These are phyloP conservation scores for Rubroboletus satanas DNA, from an alignment of 768 basidiomycete species.

Conservation along the genomic window DNA sequence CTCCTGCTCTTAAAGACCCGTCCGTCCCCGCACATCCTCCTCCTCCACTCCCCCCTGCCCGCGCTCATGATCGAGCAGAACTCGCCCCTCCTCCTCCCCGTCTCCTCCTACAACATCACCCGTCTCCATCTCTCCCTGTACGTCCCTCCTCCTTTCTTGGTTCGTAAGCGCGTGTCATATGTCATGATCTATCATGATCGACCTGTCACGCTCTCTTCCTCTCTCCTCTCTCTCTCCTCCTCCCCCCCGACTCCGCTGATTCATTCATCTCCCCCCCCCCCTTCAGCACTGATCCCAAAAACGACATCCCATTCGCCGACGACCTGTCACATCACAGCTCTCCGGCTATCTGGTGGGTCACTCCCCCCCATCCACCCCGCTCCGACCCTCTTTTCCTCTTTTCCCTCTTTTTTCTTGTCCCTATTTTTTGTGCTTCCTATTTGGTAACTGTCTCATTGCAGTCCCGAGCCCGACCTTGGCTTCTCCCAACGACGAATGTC, in stretches of 20 bases:
- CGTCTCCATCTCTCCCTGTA: conserved; percentile 62
- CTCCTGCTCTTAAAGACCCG: conserved; percentile 21
- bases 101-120: conserved; percentile 58
- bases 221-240: conserved; percentile 2
- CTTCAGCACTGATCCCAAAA: conserved; percentile 39
- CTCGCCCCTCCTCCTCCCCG: conserved; percentile 34
- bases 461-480: conserved; percentile 48
- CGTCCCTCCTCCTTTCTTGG: conserved; percentile 25
- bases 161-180: conserved; percentile 25
- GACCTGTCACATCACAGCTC: conserved; percentile 47
- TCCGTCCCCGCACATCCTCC: conserved; percentile 1
- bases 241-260: conserved; percentile 7
- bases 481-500: conserved; percentile 69
- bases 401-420: conserved; percentile 14
- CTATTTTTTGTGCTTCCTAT: background rate
- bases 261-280: background rate
- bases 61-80: conserved; percentile 57
- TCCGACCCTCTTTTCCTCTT: conserved; percentile 15
- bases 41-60: background rate
- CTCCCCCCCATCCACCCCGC: conserved; percentile 12
- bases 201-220: conserved; percentile 17
- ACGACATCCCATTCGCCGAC: conserved; percentile 40
- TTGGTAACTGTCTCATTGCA: conserved; percentile 21
- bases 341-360: conserved; percentile 45
- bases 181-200: conserved; percentile 33